Evolutionary conservation across 176 grass and related monocot species (phyloP), one percentile per base, ranked within the genome.

Genomic region (Hyparrhenia diplandra): DNA sequence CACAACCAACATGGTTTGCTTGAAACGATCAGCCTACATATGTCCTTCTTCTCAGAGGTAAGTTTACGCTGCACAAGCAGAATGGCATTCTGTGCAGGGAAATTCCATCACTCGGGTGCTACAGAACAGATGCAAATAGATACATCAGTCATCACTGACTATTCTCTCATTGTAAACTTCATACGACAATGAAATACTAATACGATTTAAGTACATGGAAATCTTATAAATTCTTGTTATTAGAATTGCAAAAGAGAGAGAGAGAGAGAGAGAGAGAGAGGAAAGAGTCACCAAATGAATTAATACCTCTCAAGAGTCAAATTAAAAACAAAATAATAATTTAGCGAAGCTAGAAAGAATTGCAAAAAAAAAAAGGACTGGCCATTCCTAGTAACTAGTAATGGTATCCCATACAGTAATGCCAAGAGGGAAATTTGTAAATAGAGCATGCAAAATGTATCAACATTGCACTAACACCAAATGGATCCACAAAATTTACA

Each of bases 11-110:
- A 76, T 99, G 96, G 77, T 87, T 95, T n/a, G 90, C 80, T 39
- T 39, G 84, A 76, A 88, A 95, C 73, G 6, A 99, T 76, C 54
- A 99, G 59, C 72, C 93, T 85, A 76, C 87, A 89, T 47, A 84
- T 45, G n/a, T 90, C 92, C 87, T 89, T 89, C 66, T 84, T 82
- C 65, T 88, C 91, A 71, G 81, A 80, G 64, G 43, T 57, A 71
- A 99, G 83, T 83, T 75, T 93, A 24, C 88, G 90, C 30, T 93
- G 92, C 80, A 99, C 96, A 64, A 78, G 88, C 70, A 99, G 76
- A 80, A 99, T 90, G 11, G 93, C 96, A 90, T 91, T 92, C 77
- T 99, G 93, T 79, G 90, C 82, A 78, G 96, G 96, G 90, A 93
- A 57, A 99, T 88, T 76, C 93, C 88, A 67, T 99, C 96, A 60